Percentiles rank a stretch among this genome's conserved stretches.
These are phyloP conservation scores for Lobosporangium transversale DNA, from an alignment of 192 early-diverging fungal genomes.

Conservation along the genomic window DNA sequence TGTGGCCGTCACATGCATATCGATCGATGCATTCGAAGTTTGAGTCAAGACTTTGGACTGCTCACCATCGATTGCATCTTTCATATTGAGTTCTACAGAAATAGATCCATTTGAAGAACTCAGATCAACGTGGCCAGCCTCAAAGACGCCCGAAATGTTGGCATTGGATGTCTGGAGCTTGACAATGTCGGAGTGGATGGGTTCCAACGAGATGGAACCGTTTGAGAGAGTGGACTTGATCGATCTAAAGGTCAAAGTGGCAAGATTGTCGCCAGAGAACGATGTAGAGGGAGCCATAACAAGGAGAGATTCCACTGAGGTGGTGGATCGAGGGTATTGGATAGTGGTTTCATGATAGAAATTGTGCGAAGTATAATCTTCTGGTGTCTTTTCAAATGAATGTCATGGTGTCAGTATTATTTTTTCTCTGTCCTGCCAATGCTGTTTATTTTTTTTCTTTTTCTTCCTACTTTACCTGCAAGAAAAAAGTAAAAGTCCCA, in stretches of 20 bases:
- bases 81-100: constrained; percentile 13
- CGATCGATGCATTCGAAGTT: constrained; percentile 11
- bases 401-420: not conserved
- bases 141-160: constrained; percentile 14
- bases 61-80: constrained; percentile 14
- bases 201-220: constrained; percentile 7
- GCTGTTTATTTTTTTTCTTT: not conserved
- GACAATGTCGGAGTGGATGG: not conserved
- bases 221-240: constrained; percentile 27
- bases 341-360: constrained; percentile 41
- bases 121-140: constrained; percentile 28
- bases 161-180: constrained; percentile 20
- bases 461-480: constrained; percentile 15
- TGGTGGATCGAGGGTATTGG: constrained; percentile 14
- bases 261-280: constrained; percentile 6
- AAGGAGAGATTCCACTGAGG: constrained; percentile 3
- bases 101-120: constrained; percentile 23
- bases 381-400: constrained; percentile 14
- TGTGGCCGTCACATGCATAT: constrained; percentile 16
- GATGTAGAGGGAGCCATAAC: constrained; percentile 15
- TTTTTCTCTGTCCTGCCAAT: not conserved
- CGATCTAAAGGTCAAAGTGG: constrained; percentile 9
- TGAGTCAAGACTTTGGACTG: constrained; percentile 14
- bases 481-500: constrained; percentile 7
- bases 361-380: not conserved